Conservation (phyloP, 306 rosid genomes). For the Begonia masoniana region DNA sequence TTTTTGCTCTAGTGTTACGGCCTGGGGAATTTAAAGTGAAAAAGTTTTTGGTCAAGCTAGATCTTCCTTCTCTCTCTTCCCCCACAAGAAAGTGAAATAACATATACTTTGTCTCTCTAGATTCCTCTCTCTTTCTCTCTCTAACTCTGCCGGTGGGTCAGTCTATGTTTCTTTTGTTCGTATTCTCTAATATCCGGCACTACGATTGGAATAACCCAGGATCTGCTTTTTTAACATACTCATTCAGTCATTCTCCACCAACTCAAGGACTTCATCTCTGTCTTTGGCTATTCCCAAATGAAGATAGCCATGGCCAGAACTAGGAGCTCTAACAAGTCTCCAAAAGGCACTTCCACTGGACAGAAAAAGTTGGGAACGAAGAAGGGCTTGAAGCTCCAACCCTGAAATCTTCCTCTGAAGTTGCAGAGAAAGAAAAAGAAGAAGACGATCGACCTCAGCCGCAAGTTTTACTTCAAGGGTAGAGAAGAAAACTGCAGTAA, state of each 20-base stretch:
- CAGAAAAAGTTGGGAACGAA: slow-evolving; percentile 73
- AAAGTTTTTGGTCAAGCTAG: slow-evolving; percentile 49
- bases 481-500: slow-evolving; percentile 51
- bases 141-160: slow-evolving; percentile 63
- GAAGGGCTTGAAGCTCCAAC: slow-evolving; percentile 26
- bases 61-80: slow-evolving; percentile 28
- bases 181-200: slow-evolving; percentile 33
- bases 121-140: slow-evolving; percentile 51
- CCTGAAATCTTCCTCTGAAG: slow-evolving; percentile 36
- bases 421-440: slow-evolving; percentile 19
- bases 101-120: slow-evolving; percentile 66
- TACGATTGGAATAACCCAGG: slow-evolving; percentile 7
- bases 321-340: slow-evolving; percentile 53
- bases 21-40: slow-evolving; percentile 46
- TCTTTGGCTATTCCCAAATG: slow-evolving; percentile 24
- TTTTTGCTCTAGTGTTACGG: slow-evolving; percentile 9
- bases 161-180: slow-evolving; percentile 84
- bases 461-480: slow-evolving; percentile 14
- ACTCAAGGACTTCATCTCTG: slow-evolving; percentile 22
- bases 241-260: slow-evolving; percentile 4
- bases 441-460: slow-evolving; percentile 14
- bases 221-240: slow-evolving; percentile 7
- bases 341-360: slow-evolving; percentile 94
- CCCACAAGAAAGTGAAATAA: slow-evolving; percentile 70
- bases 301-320: slow-evolving; percentile 52